Evolutionary conservation across 2,329 filamentous ascomycete genomes (phyloP), one percentile per base, ranked within the genome.

Genomic region (Neoarthrinium moseri): DNA sequence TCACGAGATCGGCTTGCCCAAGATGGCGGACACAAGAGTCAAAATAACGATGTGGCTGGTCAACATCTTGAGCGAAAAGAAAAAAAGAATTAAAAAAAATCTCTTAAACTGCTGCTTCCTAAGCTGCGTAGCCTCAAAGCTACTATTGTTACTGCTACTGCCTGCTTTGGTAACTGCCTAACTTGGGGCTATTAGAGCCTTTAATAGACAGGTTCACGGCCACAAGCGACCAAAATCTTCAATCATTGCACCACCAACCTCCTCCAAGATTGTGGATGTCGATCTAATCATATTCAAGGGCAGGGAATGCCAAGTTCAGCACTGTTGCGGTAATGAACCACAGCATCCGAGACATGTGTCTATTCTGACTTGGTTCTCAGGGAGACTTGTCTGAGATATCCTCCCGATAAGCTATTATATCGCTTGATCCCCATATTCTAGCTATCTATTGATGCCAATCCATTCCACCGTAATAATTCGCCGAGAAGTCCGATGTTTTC

Each of bases 381-480:
- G n/a, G n/a, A n/a, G n/a, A n/a, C n/a, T n/a, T n/a, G n/a, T n/a
- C n/a, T n/a, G n/a, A n/a, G n/a, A n/a, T n/a, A n/a, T n/a, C n/a
- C n/a, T n/a, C n/a, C n/a, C n/a, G n/a, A n/a, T n/a, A n/a, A n/a
- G n/a, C n/a, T n/a, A n/a, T n/a, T n/a, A n/a, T n/a, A n/a, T n/a
- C n/a, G n/a, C n/a, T n/a, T n/a, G n/a, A n/a, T n/a, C n/a, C n/a
- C n/a, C n/a, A n/a, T n/a, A n/a, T n/a, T n/a, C n/a, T n/a, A n/a
- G n/a, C n/a, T n/a, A n/a, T n/a, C n/a, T 35, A 13, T 13, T 17
- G 17, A 11, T 35, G 35, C 12, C 35, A 10, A 38, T 38, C 35
- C 35, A 38, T 38, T 38, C 35, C 35, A 38, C 7, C n/a, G 33
- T 18, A 12, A 36, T 18, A n/a, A n/a, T n/a, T n/a, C n/a, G n/a